Evolutionary conservation across 768 basidiomycete species (phyloP), one percentile per base, ranked within the genome.

Genomic region (Leccinum ochraceum): DNA sequence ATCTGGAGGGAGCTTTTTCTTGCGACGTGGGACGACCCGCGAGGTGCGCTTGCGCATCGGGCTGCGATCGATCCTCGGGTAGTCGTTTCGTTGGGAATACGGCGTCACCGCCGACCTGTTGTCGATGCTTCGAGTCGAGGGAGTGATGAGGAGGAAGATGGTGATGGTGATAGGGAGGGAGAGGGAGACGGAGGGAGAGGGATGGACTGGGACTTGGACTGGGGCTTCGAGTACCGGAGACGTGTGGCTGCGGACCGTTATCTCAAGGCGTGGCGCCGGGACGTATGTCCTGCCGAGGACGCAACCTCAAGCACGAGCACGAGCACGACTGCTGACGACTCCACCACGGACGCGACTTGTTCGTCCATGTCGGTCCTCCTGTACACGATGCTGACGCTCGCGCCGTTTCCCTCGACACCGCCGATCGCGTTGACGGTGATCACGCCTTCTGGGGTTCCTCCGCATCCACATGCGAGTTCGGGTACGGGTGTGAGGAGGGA

Each of bases 1-100:
- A 69, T 83, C 30, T 85, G 83, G 84, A 69, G 80, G 26, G 74
- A 77, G 39, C 71, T 83, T 34, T 85, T 80, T 66, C 75, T 84
- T 24, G 67, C 75, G 1, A 73, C 71, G 2, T 85, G 83, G 67
- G 83, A 84, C 58, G 81, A 84, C 58, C 83, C 83, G 0, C 71
- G 81, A 34, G 65, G 68, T 11, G 75, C 75, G 7, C 62, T 73
- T 30, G 59, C 62, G 30, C 69, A 76, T 16, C 54, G 71, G 16
- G 61, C 65, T 5, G 63, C 66, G 17, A 20, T 76, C 7, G 70
- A 71, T 28, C 68, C 70, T 28, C 66, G 70, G 20, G 55, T 63
- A 24, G 17, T 42, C 39, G 17, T 42, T 42, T 42, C 39, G 17
- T 4, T 42, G 0, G 17, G 39, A 42, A 42, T n/a, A n/a, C 39